Evolutionary conservation across 2,329 filamentous ascomycete genomes (phyloP), one percentile per base, ranked within the genome.

Genomic region (Eutypa lata): DNA sequence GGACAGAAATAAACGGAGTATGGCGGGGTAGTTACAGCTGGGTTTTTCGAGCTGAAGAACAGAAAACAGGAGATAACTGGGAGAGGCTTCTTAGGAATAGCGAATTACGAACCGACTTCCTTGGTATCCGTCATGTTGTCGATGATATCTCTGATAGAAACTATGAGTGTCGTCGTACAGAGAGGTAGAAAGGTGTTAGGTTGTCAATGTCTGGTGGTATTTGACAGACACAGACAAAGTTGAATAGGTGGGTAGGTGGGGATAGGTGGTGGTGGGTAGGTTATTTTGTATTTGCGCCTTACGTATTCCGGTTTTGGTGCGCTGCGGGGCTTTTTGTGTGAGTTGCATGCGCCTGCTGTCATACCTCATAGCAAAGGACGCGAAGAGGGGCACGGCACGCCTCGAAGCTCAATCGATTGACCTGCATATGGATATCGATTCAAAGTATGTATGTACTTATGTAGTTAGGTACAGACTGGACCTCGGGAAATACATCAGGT

Each of bases 111-210:
- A 61, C 55, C 57, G 31, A 55, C 53, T 22, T 57, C 59, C 38
- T 61, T 60, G 5, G 56, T 51, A 45, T 61, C 59, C 18, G 59
- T 47, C 59, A 61, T 61, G 3, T 52, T 60, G 57, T 38, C 31
- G 26, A 8, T 22, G 31, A 3, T 7, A 6, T 45, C 19, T 42
- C 38, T 22, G 38, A 21, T 22, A 19, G 5, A 21, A 42, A 10
- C 5, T 18, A 6, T 21, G 10, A 22, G 19, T 22, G 26, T 31
- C 13, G 38, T 18, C 13, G 38, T 18, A 42, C 13, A 19, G 14
- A 42, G 19, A 42, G 38, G 19, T 13, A 22, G 38, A 31, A 31
- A 31, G 26, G 26, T 31, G 26, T 31, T 31, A 31, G 26, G 26
- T 31, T 31, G 26, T 31, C 26, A 10, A 31, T 31, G 26, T 31